Conservation (phyloP, 805 yeast genomes). For the Sugiyamaella floridensis region DNA sequence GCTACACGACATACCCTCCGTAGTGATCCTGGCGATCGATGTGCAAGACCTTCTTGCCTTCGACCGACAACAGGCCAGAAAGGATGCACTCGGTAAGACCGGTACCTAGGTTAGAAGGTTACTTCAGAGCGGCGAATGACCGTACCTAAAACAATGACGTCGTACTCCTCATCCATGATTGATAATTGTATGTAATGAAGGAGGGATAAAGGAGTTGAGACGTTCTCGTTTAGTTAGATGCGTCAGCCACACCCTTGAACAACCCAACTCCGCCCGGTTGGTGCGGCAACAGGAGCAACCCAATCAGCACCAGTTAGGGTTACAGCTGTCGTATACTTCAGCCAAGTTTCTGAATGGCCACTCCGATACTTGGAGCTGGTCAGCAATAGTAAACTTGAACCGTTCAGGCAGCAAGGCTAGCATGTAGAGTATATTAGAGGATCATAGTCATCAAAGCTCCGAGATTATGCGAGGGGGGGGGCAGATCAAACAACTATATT, state of each 20-base stretch:
- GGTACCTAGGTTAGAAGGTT: slow-evolving; percentile 12
- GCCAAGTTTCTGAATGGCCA: no score
- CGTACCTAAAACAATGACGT: slow-evolving; percentile 87
- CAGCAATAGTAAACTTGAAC: no score
- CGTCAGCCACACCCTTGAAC: background rate
- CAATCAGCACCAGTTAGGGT: no score
- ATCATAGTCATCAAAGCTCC: no score
- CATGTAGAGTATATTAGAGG: no score
- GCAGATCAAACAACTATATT: no score
- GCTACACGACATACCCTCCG: slow-evolving; percentile 50
- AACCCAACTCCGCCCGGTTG: no score
- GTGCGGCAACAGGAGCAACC: no score
- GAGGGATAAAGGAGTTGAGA: background rate
- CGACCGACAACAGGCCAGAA: slow-evolving; percentile 91
- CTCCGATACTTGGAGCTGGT: no score
- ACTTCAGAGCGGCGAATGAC: slow-evolving; percentile 1
- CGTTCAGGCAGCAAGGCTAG: no score
- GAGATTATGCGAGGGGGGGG: no score
- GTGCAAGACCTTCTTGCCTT: slow-evolving; percentile 94
- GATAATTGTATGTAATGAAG: background rate
- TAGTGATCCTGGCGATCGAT: slow-evolving; percentile 95
- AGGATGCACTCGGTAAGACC: slow-evolving; percentile 97
- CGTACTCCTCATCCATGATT: slow-evolving; percentile 89
- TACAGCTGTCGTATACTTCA: no score
- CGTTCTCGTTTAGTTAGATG: background rate